phyloP scores from a whole-genome alignment of 2,329 filamentous ascomycete genomes.

The Microdochium bolleyi region DNA sequence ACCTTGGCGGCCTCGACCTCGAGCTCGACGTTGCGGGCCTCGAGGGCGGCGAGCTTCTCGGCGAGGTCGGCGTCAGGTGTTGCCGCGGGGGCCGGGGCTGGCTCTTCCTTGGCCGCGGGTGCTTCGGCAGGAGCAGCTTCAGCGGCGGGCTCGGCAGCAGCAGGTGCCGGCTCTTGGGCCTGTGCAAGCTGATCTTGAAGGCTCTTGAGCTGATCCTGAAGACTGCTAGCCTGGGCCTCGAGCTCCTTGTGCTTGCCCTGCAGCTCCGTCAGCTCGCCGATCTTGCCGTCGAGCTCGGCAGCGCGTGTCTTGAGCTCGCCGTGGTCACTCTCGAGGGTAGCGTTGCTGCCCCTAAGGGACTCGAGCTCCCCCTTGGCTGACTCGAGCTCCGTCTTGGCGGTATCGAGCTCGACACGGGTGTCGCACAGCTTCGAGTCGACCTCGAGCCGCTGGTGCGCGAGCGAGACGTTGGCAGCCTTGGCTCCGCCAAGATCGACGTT shows the following conservation, averaged over 20 bases:
- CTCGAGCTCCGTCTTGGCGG: neutral
- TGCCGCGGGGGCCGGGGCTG: neutral
- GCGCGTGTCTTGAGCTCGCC: conserved; percentile 24
- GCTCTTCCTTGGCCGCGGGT: too few relatives aligned
- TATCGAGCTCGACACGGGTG: neutral
- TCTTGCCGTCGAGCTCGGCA: neutral
- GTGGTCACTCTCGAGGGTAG: conserved; percentile 31
- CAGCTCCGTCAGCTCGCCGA: conserved; percentile 18
- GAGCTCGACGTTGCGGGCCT: neutral
- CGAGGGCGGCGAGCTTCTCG: neutral
- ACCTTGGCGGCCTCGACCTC: conserved; percentile 1
- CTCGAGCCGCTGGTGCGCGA: neutral
- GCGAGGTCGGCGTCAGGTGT: neutral
- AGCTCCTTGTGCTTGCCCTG: neutral
- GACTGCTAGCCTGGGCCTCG: neutral
- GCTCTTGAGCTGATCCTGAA: neutral
- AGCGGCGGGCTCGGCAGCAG: neutral
- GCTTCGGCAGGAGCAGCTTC: too few relatives aligned
- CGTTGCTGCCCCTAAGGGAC: neutral
- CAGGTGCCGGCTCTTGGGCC: neutral
- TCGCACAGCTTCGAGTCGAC: neutral
- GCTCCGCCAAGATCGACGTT: neutral
- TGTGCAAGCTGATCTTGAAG: neutral
- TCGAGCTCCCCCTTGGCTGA: neutral
- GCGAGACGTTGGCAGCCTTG: neutral